Base-by-base conservation (phyloP, 176 grass and related monocot species). In the Metroxylon sagu region DNA sequence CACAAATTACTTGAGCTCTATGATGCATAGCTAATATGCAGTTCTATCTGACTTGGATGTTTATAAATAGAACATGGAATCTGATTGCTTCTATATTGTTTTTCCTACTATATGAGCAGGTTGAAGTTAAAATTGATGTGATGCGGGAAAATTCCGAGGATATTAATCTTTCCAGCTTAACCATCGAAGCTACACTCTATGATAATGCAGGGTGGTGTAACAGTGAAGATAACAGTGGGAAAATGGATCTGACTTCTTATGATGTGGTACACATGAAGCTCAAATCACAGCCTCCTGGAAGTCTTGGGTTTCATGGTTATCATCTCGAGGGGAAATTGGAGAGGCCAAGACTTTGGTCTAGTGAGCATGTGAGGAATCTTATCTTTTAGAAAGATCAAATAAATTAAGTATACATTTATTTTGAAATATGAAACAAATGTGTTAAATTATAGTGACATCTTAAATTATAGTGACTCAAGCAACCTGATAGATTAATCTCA, bases 271-370 rank as follows among this genome's bases (percentile, higher is more conserved):
- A 87, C 73, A 77, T 97, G 78, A 83, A 88, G 68, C 64, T 71
- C 25, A 88, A 84, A 68, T 57, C 73, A 28, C 71, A 21, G 71
- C 62, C 58, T 49, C 43, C 64, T 28, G 77, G 53, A 69, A 78
- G 64, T 55, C 58, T 49, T 67, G 92, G 86, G 27, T 90, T 85
- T 74, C 87, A 76, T 82, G 81, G 87, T 60, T 82, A 80, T 79
- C 64, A 76, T 61, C 76, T 97, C 56, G 83, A 72, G 76, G 92
- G 87, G 1, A 97, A 74, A 79, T 57, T 97, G 65, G 87, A 97
- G 68, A 85, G 71, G 31, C 92, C 92, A 72, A 97, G 88, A 60
- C 92, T 97, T 75, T 97, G 92, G 92, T 97, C 87, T 51, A 78
- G 87, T 70, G 92, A 97, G 72, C 72, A 97, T 79, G 92, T 97